Percentiles rank a stretch among this genome's conserved stretches.
Evolutionary conservation across 2,329 filamentous ascomycete species (phyloP).

Genomic region (Cryphonectria carpinicola): DNA sequence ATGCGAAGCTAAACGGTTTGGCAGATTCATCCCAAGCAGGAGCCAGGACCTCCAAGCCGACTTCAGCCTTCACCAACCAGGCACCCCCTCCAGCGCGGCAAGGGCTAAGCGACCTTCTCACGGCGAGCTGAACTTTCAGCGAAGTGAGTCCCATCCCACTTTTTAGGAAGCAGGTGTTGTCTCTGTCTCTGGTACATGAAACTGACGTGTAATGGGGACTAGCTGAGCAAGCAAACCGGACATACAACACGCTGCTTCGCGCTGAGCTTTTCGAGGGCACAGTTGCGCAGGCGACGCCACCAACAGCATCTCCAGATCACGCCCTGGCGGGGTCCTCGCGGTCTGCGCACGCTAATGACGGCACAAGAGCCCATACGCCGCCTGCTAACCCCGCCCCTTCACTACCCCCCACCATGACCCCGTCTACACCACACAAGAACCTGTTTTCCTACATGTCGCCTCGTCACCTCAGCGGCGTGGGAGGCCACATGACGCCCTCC

Average conservation of each 20-base stretch:
- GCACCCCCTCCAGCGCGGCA: slow-evolving; percentile 88
- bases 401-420: slow-evolving; percentile 77
- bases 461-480: slow-evolving; percentile 67
- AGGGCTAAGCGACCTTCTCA: slow-evolving; percentile 82
- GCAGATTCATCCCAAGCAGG: slow-evolving; percentile 91
- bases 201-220: slow-evolving; percentile 32
- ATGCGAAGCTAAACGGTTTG: slow-evolving; percentile 20
- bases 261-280: slow-evolving; percentile 91
- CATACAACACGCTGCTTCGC: slow-evolving; percentile 84
- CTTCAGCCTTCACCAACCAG: slow-evolving; percentile 91
- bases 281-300: slow-evolving; percentile 77
- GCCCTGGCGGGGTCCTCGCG: slow-evolving; percentile 53
- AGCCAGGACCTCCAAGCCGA: slow-evolving; percentile 92
- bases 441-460: slow-evolving; percentile 91
- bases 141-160: slow-evolving; percentile 61
- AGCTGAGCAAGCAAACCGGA: slow-evolving; percentile 94
- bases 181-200: neutral
- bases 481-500: slow-evolving; percentile 84
- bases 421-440: slow-evolving; percentile 96
- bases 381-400: slow-evolving; percentile 68
- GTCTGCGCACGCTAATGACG: slow-evolving; percentile 62
- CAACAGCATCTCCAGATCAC: slow-evolving; percentile 64
- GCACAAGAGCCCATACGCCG: slow-evolving; percentile 78
- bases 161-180: neutral
- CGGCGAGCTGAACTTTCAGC: slow-evolving; percentile 92